phyloP scores from a whole-genome alignment of 2,329 filamentous ascomycete genomes.

The Fusarium staphyleae region DNA sequence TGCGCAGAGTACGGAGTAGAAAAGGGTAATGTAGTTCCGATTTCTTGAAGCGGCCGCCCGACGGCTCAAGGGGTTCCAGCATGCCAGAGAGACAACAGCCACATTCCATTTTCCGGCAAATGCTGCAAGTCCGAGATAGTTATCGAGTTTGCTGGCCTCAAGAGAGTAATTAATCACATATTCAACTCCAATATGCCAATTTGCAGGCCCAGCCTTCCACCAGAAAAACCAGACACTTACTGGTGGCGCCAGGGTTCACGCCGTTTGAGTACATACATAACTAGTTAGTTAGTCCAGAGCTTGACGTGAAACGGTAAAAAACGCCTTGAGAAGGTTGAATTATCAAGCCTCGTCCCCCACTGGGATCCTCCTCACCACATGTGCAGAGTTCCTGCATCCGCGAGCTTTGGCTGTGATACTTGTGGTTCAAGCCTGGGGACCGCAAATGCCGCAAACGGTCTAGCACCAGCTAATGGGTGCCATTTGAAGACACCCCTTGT shows the following conservation, averaged over 20 bases:
- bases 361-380: slow-evolving; percentile 26
- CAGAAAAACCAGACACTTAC: slow-evolving; percentile 16
- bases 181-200: slow-evolving; percentile 1
- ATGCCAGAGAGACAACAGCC: not conserved
- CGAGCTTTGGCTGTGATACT: slow-evolving; percentile 24
- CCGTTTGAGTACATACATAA: too few relatives aligned
- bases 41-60: slow-evolving; percentile 2
- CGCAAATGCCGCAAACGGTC: slow-evolving; percentile 31
- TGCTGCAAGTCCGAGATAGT: slow-evolving; percentile 7
- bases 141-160: slow-evolving; percentile 5
- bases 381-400: slow-evolving; percentile 37
- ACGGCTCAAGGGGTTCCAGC: slow-evolving; percentile 17
- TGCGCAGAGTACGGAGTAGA: not conserved
- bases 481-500: slow-evolving; percentile 19
- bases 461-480: slow-evolving; percentile 35
- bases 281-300: too few relatives aligned
- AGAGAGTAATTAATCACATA: not conserved
- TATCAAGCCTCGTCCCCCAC: slow-evolving; percentile 27
- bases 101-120: slow-evolving; percentile 8
- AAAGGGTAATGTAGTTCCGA: not conserved
- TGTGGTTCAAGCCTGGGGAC: slow-evolving; percentile 29
- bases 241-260: slow-evolving; percentile 32
- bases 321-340: slow-evolving; percentile 32
- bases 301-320: slow-evolving; percentile 32
- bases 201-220: slow-evolving; percentile 2